Percentiles rank a stretch among this genome's conserved stretches.
phyloP scores from a whole-genome alignment of 2,329 filamentous ascomycete species.

The Ascomycota sp. region DNA sequence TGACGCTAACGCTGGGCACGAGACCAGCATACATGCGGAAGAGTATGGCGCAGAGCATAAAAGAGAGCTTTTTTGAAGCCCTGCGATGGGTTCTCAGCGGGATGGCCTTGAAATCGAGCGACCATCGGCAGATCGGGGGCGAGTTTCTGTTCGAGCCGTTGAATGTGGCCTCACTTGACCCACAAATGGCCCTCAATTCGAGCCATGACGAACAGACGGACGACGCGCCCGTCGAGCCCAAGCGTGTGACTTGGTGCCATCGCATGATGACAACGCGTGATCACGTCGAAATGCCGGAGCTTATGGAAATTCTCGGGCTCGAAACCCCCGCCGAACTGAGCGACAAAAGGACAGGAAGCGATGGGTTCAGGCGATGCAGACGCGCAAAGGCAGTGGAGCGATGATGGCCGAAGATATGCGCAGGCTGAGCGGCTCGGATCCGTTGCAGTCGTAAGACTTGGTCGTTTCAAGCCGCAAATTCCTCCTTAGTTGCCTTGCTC shows the following conservation, averaged over 20 bases:
- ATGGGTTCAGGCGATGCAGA: conserved; percentile 24
- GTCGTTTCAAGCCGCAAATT: background rate
- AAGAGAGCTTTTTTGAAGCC: conserved; percentile 35
- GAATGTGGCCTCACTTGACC: conserved; percentile 19
- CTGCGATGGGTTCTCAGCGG: conserved; percentile 36
- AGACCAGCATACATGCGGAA: conserved; percentile 44
- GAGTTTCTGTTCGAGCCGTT: conserved; percentile 56
- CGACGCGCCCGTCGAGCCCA: conserved; percentile 22
- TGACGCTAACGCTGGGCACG: conserved; percentile 36
- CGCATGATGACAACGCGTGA: conserved; percentile 63
- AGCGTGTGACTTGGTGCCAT: conserved; percentile 58
- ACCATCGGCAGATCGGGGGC: conserved; percentile 50
- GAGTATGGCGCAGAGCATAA: conserved; percentile 26
- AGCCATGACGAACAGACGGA: conserved; percentile 8
- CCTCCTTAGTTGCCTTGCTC: no score
- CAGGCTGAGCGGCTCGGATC: conserved; percentile 15
- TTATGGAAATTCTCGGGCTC: conserved; percentile 42
- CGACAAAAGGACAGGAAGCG: conserved; percentile 19
- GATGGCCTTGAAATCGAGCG: conserved; percentile 40
- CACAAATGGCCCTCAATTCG: background rate
- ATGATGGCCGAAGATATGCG: conserved; percentile 30
- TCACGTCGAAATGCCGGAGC: conserved; percentile 49
- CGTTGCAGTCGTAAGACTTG: background rate
- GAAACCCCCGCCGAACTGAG: conserved; percentile 13
- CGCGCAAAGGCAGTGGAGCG: conserved; percentile 31